Evolutionary conservation across 176 grass and related monocot genomes (phyloP).

Genomic region (Typha latifolia): DNA sequence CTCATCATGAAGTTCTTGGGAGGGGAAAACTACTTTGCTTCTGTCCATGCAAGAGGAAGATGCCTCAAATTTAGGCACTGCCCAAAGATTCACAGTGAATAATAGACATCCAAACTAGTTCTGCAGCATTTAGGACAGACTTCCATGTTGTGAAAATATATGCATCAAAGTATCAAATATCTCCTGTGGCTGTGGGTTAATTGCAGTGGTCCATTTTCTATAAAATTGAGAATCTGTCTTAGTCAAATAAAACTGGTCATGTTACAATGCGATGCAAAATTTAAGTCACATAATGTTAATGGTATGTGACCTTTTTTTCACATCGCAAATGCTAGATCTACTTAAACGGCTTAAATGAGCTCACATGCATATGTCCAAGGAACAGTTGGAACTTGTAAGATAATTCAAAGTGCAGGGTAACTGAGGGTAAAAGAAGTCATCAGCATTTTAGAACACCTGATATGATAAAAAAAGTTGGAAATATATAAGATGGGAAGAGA

Average conservation of each 20-base stretch:
- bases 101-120: conserved; percentile 16
- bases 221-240: conserved; percentile 28
- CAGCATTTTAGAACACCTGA: no score
- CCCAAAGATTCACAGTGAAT: neutral
- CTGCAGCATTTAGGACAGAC: conserved; percentile 34
- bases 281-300: conserved; percentile 23
- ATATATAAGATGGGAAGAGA: no score
- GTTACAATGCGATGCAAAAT: conserved; percentile 27
- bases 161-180: conserved; percentile 38
- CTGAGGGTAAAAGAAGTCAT: no score
- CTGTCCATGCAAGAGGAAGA: neutral
- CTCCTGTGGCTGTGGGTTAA: conserved; percentile 42
- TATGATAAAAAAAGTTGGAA: no score
- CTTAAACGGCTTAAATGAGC: conserved; percentile 39
- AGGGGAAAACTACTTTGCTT: neutral
- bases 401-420: conserved; percentile 7
- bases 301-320: conserved; percentile 22
- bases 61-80: neutral
- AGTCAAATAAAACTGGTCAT: conserved; percentile 22
- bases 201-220: conserved; percentile 51
- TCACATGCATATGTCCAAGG: conserved; percentile 30
- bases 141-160: conserved; percentile 39
- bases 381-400: neutral
- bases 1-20: neutral
- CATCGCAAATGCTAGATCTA: conserved; percentile 35